These are phyloP conservation scores for Pistacia integerrima DNA, from an alignment of 345 rosid genomes.

Conservation along the genomic window DNA sequence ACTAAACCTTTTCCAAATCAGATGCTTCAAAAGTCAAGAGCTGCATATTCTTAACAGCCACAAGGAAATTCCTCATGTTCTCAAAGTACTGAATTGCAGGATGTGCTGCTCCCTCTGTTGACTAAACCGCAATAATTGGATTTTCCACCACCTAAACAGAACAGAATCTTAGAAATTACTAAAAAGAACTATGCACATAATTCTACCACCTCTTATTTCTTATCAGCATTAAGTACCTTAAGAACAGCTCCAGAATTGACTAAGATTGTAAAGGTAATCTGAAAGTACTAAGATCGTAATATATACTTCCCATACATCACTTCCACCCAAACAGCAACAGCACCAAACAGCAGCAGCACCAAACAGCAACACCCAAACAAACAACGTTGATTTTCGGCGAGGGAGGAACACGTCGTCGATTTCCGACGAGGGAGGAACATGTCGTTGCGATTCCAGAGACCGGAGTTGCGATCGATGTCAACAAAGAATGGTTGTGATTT, in stretches of 20 bases:
- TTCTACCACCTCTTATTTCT: background rate
- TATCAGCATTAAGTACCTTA: constrained; percentile 51
- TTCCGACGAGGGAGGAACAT: too few relatives aligned
- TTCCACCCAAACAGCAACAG: too few relatives aligned
- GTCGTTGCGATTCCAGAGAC: too few relatives aligned
- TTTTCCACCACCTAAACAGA: constrained; percentile 75
- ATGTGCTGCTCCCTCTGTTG: constrained; percentile 92
- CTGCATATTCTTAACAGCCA: constrained; percentile 91
- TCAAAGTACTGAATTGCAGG: constrained; percentile 97
- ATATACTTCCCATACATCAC: too few relatives aligned
- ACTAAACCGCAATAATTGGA: constrained; percentile 64
- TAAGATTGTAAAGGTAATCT: background rate
- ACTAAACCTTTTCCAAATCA: constrained; percentile 80
- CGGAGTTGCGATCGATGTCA: too few relatives aligned
- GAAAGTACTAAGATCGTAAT: too few relatives aligned
- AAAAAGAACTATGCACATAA: background rate
- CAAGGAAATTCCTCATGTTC: constrained; percentile 95
- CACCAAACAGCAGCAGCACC: too few relatives aligned
- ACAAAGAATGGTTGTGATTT: too few relatives aligned
- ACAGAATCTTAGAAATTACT: background rate
- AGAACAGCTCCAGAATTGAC: constrained; percentile 90
- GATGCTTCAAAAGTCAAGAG: constrained; percentile 96
- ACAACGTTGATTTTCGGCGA: too few relatives aligned
- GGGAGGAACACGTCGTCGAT: too few relatives aligned
- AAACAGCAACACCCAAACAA: too few relatives aligned